Evolutionary conservation across 2,329 filamentous ascomycete genomes (phyloP), one percentile per base, ranked within the genome.

Genomic region (Dendrostoma leiphaemia): DNA sequence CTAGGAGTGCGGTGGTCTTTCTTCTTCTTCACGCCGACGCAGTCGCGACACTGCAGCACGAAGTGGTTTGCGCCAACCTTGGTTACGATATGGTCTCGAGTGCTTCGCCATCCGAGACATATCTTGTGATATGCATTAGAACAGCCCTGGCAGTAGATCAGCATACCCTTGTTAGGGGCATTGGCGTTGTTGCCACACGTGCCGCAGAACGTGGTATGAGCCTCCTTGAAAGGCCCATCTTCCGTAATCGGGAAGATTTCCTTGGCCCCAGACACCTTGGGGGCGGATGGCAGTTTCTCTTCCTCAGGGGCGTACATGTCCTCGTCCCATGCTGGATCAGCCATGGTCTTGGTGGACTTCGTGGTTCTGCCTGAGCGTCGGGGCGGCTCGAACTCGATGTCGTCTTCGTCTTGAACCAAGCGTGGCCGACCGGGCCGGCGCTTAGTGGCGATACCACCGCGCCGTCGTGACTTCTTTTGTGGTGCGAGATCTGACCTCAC

Each of bases 81-180:
- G 23, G 91, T 97, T 9, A 90, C 90, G 32, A 94, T 74, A 67
- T 97, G 94, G n/a, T 96, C 91, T 57, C 94, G 82, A 12, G 69
- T 75, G 48, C 80, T 82, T 47, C 94, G 83, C 46, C 79, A 76
- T 1, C 93, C 91, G 26, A 99, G 77, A 65, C 94, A 99, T 37
- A 73, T 74, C 68, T 89, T 90, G 71, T 99, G 94, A 62, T 91
- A 96, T 0, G 89, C 80, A 45, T 86, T 77, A 2, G 87, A 91
- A 67, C 94, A 99, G 28, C 94, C 94, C 71, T 99, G 95, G 62
- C 94, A 99, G 65, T 87, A 86, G 31, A 99, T 80, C 23, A 99
- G 75, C 35, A 82, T 76, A 1, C 90, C 91, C 65, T 85, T 87
- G 54, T 76, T 79, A 1, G 72, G 68, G 21, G 78, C 74, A 45